These are phyloP conservation scores for Coelastrella sp. DNA, from an alignment of 139 green algal species.

Conservation along the genomic window DNA sequence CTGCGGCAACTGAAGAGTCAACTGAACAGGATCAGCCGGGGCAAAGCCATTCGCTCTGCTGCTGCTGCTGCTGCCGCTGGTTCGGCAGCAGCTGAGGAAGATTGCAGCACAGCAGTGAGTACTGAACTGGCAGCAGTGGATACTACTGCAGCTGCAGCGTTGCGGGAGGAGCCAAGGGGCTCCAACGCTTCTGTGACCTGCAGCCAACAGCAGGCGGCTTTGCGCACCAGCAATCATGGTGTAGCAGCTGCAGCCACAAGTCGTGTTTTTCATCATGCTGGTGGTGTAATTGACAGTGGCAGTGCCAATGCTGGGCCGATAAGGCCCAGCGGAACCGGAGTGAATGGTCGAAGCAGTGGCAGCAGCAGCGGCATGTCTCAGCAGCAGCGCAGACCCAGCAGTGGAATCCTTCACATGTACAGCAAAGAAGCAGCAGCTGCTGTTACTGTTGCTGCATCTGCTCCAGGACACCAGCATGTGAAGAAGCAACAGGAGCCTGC, in stretches of 20 bases:
- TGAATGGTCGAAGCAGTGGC: neutral
- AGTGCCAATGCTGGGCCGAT: too few species aligned
- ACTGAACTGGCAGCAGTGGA: slow-evolving; percentile 7
- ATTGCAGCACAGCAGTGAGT: neutral
- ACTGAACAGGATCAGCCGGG: neutral
- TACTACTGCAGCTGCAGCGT: neutral
- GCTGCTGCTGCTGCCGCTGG: neutral
- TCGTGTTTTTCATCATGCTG: neutral
- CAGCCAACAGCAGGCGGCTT: neutral
- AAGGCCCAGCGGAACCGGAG: neutral
- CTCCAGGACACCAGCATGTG: too few species aligned
- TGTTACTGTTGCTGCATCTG: too few species aligned
- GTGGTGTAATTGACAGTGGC: neutral
- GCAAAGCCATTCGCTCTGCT: neutral
- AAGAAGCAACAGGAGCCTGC: too few species aligned
- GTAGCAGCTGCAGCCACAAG: neutral
- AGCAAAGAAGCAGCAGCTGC: too few species aligned
- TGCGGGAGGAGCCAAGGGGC: neutral
- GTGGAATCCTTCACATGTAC: too few species aligned
- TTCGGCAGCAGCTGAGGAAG: neutral
- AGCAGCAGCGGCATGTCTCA: too few species aligned
- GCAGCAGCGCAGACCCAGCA: too few species aligned
- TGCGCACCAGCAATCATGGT: neutral
- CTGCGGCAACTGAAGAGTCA: slow-evolving; percentile 37
- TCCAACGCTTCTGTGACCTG: neutral